Percentiles rank a stretch among this genome's conserved stretches.
These are phyloP conservation scores for Sonneratia caseolaris DNA, from an alignment of 345 rosid species.

Conservation along the genomic window DNA sequence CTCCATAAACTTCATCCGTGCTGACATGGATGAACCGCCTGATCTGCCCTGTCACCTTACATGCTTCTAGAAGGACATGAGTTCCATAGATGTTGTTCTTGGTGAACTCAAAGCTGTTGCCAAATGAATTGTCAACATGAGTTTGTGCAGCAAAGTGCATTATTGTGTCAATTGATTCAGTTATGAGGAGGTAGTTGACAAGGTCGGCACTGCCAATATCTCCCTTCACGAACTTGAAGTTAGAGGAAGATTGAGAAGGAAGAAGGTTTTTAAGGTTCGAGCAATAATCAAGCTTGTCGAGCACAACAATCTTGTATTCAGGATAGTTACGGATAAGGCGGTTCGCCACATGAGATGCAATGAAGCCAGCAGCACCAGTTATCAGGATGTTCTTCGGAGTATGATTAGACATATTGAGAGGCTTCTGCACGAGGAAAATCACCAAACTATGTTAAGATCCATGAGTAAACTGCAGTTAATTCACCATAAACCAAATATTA, in stretches of 20 bases:
- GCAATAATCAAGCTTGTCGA: conserved; percentile 88
- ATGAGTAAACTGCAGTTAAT: not conserved
- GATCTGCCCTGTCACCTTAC: conserved; percentile 87
- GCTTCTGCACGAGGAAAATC: not conserved
- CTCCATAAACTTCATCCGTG: conserved; percentile 91
- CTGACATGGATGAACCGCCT: conserved; percentile 87
- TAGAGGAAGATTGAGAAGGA: conserved; percentile 53
- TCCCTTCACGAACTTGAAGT: conserved; percentile 80
- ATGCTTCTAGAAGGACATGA: conserved; percentile 81
- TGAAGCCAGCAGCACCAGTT: conserved; percentile 86
- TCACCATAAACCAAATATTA: not conserved
- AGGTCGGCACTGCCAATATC: conserved; percentile 84
- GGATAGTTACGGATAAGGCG: conserved; percentile 65
- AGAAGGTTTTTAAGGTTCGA: conserved; percentile 71
- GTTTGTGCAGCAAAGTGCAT: conserved; percentile 96
- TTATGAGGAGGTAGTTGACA: conserved; percentile 77
- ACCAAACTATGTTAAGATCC: not conserved
- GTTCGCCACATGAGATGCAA: conserved; percentile 76
- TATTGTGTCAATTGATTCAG: conserved; percentile 77
- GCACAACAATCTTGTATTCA: conserved; percentile 74
- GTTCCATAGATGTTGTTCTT: conserved; percentile 84
- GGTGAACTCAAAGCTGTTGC: conserved; percentile 89
- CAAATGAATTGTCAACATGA: conserved; percentile 81
- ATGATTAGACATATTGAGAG: conserved; percentile 28
- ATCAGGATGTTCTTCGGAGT: conserved; percentile 79